Percentiles rank a stretch among this genome's conserved stretches.
Evolutionary conservation across 2,329 filamentous ascomycete species (phyloP).

Genomic region (Colletotrichum incanum): DNA sequence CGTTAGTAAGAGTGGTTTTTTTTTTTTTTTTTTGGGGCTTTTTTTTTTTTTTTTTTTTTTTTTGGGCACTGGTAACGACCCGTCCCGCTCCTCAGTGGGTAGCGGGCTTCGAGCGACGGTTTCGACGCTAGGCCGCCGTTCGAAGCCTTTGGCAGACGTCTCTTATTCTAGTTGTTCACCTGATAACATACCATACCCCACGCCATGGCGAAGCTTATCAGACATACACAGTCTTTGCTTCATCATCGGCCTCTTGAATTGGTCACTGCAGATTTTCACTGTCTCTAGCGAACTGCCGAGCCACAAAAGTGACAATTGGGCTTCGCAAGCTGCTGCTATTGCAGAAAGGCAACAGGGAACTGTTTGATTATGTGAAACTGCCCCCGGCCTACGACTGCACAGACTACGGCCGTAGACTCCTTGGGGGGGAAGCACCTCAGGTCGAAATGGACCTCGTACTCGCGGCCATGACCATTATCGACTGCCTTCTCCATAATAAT

Average conservation of each 20-base stretch:
- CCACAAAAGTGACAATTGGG: background rate
- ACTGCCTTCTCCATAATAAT: slow-evolving; percentile 18
- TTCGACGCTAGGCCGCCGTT: background rate
- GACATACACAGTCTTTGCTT: background rate
- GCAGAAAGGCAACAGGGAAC: slow-evolving; percentile 5
- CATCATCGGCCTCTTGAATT: background rate
- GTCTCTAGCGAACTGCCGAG: background rate
- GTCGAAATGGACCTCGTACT: slow-evolving; percentile 32
- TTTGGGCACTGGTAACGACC: no score
- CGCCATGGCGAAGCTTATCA: background rate
- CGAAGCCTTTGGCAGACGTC: background rate
- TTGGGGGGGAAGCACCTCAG: background rate
- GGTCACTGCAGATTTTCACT: background rate
- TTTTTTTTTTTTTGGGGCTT: no score
- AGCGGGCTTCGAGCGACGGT: background rate
- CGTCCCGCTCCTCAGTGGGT: slow-evolving; percentile 30
- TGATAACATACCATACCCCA: no score
- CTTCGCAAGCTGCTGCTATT: background rate
- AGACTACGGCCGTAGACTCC: slow-evolving; percentile 25
- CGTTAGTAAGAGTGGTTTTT: no score
- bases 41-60: no score
- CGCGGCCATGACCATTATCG: slow-evolving; percentile 29
- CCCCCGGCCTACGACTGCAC: background rate
- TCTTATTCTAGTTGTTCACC: background rate
- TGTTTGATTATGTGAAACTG: background rate